Evolutionary conservation across 2,329 filamentous ascomycete genomes (phyloP), one percentile per base, ranked within the genome.

Genomic region (Pyricularia sp.): DNA sequence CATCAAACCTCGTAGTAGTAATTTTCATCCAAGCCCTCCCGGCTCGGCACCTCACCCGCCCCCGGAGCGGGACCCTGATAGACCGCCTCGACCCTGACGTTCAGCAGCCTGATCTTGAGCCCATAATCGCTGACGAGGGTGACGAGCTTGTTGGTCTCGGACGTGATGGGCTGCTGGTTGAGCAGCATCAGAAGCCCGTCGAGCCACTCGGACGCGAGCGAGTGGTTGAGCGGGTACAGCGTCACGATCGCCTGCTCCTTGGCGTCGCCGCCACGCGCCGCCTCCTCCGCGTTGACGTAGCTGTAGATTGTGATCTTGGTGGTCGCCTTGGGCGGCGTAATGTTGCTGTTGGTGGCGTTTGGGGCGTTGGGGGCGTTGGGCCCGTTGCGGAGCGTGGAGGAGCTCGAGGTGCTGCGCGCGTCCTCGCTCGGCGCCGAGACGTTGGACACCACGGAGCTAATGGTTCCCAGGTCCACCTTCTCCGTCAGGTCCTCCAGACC

Each of bases 251-350:
- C 85, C 67, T 88, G 83, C 78, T 98, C 95, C 72, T 86, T 85
- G 70, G 71, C 77, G 73, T 74, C 26, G 69, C 72, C 61, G 36
- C 70, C 72, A 68, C 74, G 76, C 7, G 74, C 75, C 59, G 76
- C 78, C 69, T 81, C 81, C 30, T 78, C 76, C 25, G 82, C 72
- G 73, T 80, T 79, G 69, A 80, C 75, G 73, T 90, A 92, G 71
- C 92, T 93, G 78, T 94, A 92, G 68, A 98, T 93, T 4, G 93
- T 97, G 74, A 98, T 97, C 78, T 93, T 97, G 50, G 93, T 97
- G 31, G 86, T 90, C 25, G 86, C 81, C 70, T 83, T 83, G 67
- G 77, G 69, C 42, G 68, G 42, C 63, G 59, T 70, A 28, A 20
- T 33, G 64, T 71, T 73, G 70, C 26, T 55, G 28, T 25, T 97